Evolutionary conservation across 2,329 filamentous ascomycete species (phyloP).

Genomic region (Cadophora sp.): DNA sequence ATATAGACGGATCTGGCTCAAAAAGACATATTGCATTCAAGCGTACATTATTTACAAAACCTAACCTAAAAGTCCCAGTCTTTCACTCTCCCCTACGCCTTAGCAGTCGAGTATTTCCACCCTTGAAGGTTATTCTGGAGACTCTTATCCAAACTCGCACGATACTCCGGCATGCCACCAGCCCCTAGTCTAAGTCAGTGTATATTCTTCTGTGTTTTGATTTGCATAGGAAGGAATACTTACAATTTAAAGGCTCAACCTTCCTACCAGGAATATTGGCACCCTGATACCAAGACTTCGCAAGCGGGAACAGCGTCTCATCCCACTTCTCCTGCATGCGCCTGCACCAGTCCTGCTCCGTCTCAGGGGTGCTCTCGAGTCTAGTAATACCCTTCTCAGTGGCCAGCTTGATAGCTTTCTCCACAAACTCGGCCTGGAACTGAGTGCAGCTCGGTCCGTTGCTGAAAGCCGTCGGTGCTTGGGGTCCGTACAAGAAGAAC

Average conservation of each 20-base stretch:
- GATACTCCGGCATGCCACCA: conserved; percentile 6
- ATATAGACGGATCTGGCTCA: background rate
- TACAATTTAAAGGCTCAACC: conserved; percentile 46
- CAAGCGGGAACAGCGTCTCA: conserved; percentile 43
- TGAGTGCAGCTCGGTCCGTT: conserved; percentile 51
- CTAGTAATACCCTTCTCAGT: conserved; percentile 40
- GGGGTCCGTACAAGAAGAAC: conserved; percentile 53
- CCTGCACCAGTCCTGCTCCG: conserved; percentile 45
- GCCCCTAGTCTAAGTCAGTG: background rate
- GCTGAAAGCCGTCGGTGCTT: conserved; percentile 47
- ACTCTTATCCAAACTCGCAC: conserved; percentile 20
- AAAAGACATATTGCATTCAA: background rate
- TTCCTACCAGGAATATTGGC: conserved; percentile 50
- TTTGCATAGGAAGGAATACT: background rate
- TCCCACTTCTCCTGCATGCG: conserved; percentile 42
- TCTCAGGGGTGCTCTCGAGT: conserved; percentile 44
- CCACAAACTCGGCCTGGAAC: conserved; percentile 50
- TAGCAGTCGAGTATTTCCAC: conserved; percentile 18
- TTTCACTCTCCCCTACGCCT: background rate
- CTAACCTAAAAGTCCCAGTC: background rate
- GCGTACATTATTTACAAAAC: background rate
- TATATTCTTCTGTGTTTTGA: no score
- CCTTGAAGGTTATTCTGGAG: conserved; percentile 16
- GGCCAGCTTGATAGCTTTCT: conserved; percentile 44
- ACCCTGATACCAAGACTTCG: conserved; percentile 51